A percentile compares a stretch with the other conserved stretches of the same genome.
Evolutionary conservation across 2,329 filamentous ascomycete species (phyloP).

Genomic region (Trichoderma brevicompactum): DNA sequence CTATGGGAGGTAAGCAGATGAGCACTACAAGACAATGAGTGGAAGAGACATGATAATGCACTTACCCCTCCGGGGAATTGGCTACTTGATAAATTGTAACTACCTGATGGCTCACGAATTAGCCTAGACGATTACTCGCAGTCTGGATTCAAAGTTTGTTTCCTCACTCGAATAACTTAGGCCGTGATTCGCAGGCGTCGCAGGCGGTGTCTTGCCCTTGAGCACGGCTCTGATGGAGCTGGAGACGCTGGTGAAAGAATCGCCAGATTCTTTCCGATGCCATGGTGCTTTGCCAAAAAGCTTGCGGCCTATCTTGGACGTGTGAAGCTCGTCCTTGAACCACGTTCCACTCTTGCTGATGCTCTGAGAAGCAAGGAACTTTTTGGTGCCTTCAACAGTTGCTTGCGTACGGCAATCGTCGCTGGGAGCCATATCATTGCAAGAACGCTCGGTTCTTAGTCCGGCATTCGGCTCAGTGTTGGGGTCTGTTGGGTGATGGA

Average conservation of each 20-base stretch:
- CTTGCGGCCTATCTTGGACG: constrained; percentile 40
- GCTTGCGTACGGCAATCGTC: constrained; percentile 29
- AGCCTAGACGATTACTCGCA: neutral
- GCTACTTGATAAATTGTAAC: constrained; percentile 29
- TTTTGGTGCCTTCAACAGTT: constrained; percentile 30
- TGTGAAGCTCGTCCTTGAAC: constrained; percentile 42
- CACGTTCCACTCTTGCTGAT: constrained; percentile 36
- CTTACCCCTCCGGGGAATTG: constrained; percentile 45
- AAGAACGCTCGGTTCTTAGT: neutral
- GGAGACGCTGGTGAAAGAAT: constrained; percentile 46
- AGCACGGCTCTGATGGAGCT: constrained; percentile 50
- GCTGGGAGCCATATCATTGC: neutral
- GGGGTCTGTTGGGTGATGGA: neutral
- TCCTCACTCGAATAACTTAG: constrained; percentile 29
- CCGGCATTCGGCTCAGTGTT: neutral
- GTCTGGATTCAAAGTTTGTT: neutral
- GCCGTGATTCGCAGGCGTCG: constrained; percentile 35
- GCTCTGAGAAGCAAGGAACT: constrained; percentile 32
- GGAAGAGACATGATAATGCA: neutral
- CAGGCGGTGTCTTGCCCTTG: constrained; percentile 43
- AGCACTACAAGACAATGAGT: neutral
- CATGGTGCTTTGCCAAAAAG: constrained; percentile 49
- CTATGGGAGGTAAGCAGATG: constrained; percentile 38
- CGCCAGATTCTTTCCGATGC: constrained; percentile 46
- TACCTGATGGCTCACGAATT: constrained; percentile 23